phyloP scores from a whole-genome alignment of 108 stramenopile genomes.

The Aurantiochytrium sp. region DNA sequence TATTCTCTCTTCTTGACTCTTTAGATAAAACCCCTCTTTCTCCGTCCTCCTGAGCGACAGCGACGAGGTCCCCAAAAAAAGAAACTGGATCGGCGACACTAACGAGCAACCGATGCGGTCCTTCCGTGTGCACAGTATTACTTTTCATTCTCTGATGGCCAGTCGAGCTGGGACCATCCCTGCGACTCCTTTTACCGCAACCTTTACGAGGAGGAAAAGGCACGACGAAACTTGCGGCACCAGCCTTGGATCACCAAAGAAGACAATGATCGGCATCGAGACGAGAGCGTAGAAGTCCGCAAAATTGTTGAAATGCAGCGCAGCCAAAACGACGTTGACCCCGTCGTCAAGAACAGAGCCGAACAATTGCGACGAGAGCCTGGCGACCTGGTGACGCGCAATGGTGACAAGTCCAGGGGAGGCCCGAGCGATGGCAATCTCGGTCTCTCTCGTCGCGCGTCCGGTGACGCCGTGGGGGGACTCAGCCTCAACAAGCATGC shows the following conservation, averaged over 20 bases:
- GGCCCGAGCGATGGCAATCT: too few species aligned
- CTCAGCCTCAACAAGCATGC: background rate
- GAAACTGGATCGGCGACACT: too few species aligned
- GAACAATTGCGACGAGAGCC: too few species aligned
- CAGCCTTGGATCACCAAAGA: background rate
- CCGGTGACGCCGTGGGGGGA: background rate
- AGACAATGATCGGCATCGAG: background rate
- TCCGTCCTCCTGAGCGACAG: too few species aligned
- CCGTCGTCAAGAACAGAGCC: too few species aligned
- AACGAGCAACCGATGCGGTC: too few species aligned
- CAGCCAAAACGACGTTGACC: background rate
- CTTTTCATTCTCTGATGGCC: constrained; percentile 58
- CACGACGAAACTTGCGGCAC: background rate
- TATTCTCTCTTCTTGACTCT: too few species aligned
- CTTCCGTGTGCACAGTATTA: constrained; percentile 34
- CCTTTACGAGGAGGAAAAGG: constrained; percentile 60
- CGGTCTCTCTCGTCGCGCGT: background rate
- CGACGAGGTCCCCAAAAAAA: too few species aligned
- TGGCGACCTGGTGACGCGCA: too few species aligned
- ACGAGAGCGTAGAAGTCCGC: background rate
- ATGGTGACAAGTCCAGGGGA: too few species aligned
- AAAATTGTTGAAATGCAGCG: background rate
- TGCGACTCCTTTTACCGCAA: constrained; percentile 59
- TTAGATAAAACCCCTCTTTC: too few species aligned
- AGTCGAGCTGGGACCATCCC: constrained; percentile 62